These are phyloP conservation scores for Ogataea degrootiae DNA, from an alignment of 805 yeast species.

Conservation along the genomic window DNA sequence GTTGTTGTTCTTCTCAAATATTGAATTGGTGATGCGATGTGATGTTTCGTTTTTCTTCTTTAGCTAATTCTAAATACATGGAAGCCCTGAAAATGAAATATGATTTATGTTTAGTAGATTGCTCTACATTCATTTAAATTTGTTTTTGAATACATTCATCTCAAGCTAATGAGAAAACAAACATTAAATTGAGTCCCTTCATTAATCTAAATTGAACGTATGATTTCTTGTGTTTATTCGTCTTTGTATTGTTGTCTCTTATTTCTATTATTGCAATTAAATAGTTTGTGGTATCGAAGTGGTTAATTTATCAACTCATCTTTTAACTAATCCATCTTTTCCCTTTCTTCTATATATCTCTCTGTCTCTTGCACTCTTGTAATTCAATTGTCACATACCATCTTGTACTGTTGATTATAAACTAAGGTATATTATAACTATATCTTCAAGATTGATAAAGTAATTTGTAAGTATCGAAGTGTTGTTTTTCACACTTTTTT, in stretches of 20 bases:
- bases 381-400: constrained; percentile 7
- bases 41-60: too few species aligned
- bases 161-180: too few species aligned
- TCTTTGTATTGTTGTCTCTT: background rate
- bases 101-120: too few species aligned
- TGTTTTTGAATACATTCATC: too few species aligned
- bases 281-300: background rate
- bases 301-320: background rate
- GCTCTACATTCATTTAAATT: too few species aligned
- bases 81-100: too few species aligned
- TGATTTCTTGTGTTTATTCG: background rate
- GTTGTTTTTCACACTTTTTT: background rate
- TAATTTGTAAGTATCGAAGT: background rate
- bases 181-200: too few species aligned
- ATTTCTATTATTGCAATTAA: background rate
- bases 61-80: too few species aligned
- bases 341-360: background rate
- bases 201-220: background rate
- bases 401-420: constrained; percentile 8
- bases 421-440: background rate
- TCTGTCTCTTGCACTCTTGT: background rate
- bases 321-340: background rate
- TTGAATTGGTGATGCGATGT: too few species aligned
- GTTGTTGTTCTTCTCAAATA: too few species aligned
- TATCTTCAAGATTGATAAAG: background rate